Conservation (phyloP, 2,329 filamentous ascomycete genomes). For the Akanthomyces uredinophilus region DNA sequence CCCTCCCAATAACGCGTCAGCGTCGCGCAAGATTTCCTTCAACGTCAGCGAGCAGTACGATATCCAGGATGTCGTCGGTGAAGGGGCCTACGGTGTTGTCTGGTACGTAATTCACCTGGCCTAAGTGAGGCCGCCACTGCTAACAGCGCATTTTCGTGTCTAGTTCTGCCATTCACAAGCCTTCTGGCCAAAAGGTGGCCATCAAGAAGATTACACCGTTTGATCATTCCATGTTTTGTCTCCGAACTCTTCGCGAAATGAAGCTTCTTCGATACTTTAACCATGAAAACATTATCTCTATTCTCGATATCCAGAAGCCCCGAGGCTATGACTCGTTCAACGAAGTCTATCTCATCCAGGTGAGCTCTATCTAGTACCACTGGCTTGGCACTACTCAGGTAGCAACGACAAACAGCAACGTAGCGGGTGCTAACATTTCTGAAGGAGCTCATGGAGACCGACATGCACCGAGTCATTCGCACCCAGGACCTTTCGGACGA, state of each 20-base stretch:
- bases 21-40: slow-evolving; percentile 94
- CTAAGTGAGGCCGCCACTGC: slow-evolving; percentile 4
- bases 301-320: slow-evolving; percentile 97
- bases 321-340: slow-evolving; percentile 93
- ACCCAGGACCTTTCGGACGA: slow-evolving; percentile 98
- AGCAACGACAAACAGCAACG: background rate
- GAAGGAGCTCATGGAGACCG: slow-evolving; percentile 97
- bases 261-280: slow-evolving; percentile 98
- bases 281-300: slow-evolving; percentile 99
- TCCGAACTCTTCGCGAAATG: slow-evolving; percentile 96
- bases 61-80: slow-evolving; percentile 98
- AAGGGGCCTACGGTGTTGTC: slow-evolving; percentile 96
- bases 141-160: slow-evolving; percentile 3
- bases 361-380: slow-evolving; percentile 36
- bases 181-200: slow-evolving; percentile 94
- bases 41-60: slow-evolving; percentile 99
- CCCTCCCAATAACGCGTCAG: slow-evolving; percentile 53
- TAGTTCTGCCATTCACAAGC: slow-evolving; percentile 96
- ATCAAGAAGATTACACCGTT: slow-evolving; percentile 99
- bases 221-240: slow-evolving; percentile 98
- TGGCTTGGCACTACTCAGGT: background rate
- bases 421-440: background rate
- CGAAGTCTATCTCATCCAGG: slow-evolving; percentile 97
- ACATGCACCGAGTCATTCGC: slow-evolving; percentile 98
- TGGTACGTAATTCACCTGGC: slow-evolving; percentile 59